A percentile compares a stretch with the other conserved stretches of the same genome.
phyloP scores from a whole-genome alignment of 2,329 filamentous ascomycete genomes.

The Aspergillus intermedius region DNA sequence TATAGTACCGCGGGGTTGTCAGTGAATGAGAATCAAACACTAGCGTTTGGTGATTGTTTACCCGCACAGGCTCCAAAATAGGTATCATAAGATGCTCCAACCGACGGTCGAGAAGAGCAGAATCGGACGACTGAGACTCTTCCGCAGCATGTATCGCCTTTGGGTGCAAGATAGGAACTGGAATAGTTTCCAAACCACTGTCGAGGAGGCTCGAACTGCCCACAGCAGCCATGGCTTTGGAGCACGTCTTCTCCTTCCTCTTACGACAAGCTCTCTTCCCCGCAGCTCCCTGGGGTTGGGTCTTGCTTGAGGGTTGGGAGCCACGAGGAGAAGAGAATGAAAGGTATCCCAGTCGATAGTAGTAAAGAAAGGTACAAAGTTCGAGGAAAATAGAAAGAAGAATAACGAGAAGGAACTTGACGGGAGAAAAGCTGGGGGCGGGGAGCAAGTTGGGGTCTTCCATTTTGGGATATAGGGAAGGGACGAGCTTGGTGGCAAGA shows the following conservation, averaged over 20 bases:
- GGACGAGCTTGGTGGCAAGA: not conserved
- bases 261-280: not conserved
- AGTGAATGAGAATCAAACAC: not conserved
- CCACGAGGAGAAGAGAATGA: not conserved
- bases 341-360: not conserved
- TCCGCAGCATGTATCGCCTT: not conserved
- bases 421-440: not conserved
- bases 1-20: no score
- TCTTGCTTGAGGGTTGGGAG: not conserved
- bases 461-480: conserved; percentile 11
- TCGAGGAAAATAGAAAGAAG: conserved; percentile 1
- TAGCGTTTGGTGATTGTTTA: conserved; percentile 1
- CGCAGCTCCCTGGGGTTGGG: not conserved
- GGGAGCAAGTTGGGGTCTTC: conserved; percentile 5
- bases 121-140: not conserved
- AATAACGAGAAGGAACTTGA: not conserved
- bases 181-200: conserved; percentile 13
- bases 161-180: conserved; percentile 9
- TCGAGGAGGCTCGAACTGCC: conserved; percentile 8
- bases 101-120: conserved; percentile 5
- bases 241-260: not conserved
- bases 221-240: not conserved
- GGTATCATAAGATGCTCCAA: conserved; percentile 10
- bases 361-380: not conserved
- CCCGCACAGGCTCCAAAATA: conserved; percentile 9